Conservation (phyloP, 1,284 basidiomycete species). For the Farysia itapuensis region DNA sequence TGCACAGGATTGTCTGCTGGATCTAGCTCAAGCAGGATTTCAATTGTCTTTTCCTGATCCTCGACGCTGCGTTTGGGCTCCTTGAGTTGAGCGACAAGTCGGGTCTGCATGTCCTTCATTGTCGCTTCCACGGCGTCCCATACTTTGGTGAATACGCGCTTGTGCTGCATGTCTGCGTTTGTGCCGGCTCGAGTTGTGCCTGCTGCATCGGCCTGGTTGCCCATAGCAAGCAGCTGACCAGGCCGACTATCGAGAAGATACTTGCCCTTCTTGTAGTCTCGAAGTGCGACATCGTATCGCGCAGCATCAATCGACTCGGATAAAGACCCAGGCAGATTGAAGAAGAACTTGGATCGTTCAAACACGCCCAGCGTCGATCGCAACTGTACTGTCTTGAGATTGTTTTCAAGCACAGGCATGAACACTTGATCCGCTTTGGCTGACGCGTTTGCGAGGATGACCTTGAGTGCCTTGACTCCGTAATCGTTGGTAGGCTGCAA, state of each 20-base stretch:
- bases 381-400: constrained; percentile 89
- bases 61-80: constrained; percentile 79
- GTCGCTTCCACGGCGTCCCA: constrained; percentile 94
- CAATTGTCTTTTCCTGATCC: constrained; percentile 94
- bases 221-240: constrained; percentile 70
- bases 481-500: constrained; percentile 76
- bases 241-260: constrained; percentile 84
- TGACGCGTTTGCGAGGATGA: constrained; percentile 66
- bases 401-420: constrained; percentile 91
- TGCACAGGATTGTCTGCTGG: constrained; percentile 70
- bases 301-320: constrained; percentile 75
- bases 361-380: constrained; percentile 92
- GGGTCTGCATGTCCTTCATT: constrained; percentile 84
- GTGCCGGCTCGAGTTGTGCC: not conserved
- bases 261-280: constrained; percentile 97
- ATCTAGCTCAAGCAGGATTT: constrained; percentile 64
- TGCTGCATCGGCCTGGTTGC: constrained; percentile 9
- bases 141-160: constrained; percentile 89
- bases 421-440: constrained; percentile 94
- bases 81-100: constrained; percentile 75
- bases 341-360: constrained; percentile 95
- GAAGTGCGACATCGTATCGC: constrained; percentile 86
- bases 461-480: constrained; percentile 77
- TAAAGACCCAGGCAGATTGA: constrained; percentile 92
- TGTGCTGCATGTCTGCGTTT: constrained; percentile 65